phyloP scores from a whole-genome alignment of 1,284 basidiomycete species.

The Mixia osmundae region DNA sequence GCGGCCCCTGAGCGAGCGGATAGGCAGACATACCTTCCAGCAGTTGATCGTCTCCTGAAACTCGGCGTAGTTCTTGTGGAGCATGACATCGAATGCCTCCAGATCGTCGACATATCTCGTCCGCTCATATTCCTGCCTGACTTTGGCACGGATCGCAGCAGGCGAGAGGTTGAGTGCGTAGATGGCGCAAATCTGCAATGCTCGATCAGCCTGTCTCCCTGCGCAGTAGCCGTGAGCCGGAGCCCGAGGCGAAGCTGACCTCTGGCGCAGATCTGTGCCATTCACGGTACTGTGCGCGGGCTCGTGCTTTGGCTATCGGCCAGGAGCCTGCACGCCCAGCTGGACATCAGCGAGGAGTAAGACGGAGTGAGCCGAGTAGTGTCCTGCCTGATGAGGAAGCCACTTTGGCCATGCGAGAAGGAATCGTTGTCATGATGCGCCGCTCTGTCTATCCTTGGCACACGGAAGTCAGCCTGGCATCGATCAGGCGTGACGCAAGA shows the following conservation, averaged over 20 bases:
- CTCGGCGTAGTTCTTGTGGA: slow-evolving; percentile 67
- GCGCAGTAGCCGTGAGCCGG: slow-evolving; percentile 1
- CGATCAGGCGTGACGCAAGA: no score
- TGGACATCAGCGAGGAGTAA: no score
- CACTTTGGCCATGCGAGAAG: no score
- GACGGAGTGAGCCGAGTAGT: no score
- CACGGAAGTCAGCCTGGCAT: no score
- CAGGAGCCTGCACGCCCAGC: slow-evolving; percentile 26
- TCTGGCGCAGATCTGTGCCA: slow-evolving; percentile 52
- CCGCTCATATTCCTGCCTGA: slow-evolving; percentile 69
- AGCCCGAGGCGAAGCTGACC: not conserved
- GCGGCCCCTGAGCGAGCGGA: not conserved
- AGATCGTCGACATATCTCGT: slow-evolving; percentile 63
- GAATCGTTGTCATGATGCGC: no score
- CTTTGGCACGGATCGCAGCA: slow-evolving; percentile 52
- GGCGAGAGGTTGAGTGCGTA: slow-evolving; percentile 69
- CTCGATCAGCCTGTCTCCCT: not conserved
- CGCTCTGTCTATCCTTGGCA: no score
- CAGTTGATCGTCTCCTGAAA: slow-evolving; percentile 38
- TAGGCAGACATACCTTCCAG: not conserved
- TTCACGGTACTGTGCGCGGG: slow-evolving; percentile 60
- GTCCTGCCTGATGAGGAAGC: no score
- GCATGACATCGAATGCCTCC: slow-evolving; percentile 61
- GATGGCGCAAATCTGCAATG: slow-evolving; percentile 42
- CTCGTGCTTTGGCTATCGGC: slow-evolving; percentile 44